Conservation (phyloP, 164 flowering plant species). For the Nymphaea colorata region DNA sequence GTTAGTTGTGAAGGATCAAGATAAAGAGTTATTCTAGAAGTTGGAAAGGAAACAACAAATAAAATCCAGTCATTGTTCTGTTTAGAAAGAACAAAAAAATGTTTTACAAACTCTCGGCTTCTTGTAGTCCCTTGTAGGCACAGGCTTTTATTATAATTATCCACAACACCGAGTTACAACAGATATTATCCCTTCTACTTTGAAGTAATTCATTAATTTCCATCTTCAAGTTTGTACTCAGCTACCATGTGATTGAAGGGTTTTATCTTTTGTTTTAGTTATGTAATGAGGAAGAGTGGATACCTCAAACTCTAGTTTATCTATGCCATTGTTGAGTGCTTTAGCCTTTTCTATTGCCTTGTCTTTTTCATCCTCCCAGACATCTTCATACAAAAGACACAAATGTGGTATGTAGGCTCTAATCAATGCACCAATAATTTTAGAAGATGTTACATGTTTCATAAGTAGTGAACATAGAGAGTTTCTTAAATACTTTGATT, state of each 20-base stretch:
- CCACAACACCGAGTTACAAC: neutral
- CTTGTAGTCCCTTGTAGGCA: neutral
- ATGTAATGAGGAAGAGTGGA: slow-evolving; percentile 52
- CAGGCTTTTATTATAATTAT: neutral
- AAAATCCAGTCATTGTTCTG: too few species aligned
- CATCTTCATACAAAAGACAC: slow-evolving; percentile 77
- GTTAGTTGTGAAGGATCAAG: too few species aligned
- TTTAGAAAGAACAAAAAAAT: neutral
- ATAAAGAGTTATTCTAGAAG: too few species aligned
- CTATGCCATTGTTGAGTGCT: slow-evolving; percentile 37
- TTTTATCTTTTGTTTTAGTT: slow-evolving; percentile 70
- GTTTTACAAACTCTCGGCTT: neutral
- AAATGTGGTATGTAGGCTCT: slow-evolving; percentile 96
- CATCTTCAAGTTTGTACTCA: slow-evolving; percentile 28
- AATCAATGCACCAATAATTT: too few species aligned
- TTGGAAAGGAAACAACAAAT: too few species aligned
- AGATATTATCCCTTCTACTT: neutral
- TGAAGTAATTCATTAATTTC: neutral
- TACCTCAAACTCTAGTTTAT: slow-evolving; percentile 45
- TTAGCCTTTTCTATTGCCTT: slow-evolving; percentile 60
- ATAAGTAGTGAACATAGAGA: too few species aligned
- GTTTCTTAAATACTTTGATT: too few species aligned
- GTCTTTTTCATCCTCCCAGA: slow-evolving; percentile 70
- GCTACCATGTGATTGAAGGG: slow-evolving; percentile 71
- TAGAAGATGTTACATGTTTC: too few species aligned